A percentile compares a stretch with the other conserved stretches of the same genome.
Evolutionary conservation across 306 rosid species (phyloP).

Genomic region (Acmispon strigosus): DNA sequence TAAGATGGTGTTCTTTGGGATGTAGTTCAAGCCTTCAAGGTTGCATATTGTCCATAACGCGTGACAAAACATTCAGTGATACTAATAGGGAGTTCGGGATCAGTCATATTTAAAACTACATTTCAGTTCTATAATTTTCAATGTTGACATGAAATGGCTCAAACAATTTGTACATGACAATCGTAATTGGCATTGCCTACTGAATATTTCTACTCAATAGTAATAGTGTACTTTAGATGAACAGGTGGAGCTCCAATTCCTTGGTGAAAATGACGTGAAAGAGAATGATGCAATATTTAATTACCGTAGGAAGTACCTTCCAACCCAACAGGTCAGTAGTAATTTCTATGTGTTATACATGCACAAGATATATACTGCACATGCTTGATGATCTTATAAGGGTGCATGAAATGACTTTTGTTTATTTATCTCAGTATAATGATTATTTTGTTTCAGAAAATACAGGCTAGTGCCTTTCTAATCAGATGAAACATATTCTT

Average conservation of each 20-base stretch:
- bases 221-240: slow-evolving; percentile 22
- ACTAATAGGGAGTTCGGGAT: neutral
- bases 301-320: slow-evolving; percentile 92
- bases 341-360: neutral
- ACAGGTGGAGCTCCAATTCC: slow-evolving; percentile 83
- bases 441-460: neutral
- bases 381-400: neutral
- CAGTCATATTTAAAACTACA: neutral
- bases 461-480: slow-evolving; percentile 14
- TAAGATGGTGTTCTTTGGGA: neutral
- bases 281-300: slow-evolving; percentile 97
- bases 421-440: neutral
- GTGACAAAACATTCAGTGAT: neutral
- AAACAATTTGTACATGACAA: neutral
- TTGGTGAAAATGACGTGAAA: slow-evolving; percentile 47
- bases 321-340: slow-evolving; percentile 81
- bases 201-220: slow-evolving; percentile 6
- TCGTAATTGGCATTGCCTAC: neutral
- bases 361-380: neutral
- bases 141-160: neutral
- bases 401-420: neutral
- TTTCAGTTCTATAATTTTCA: neutral
- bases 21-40: neutral
- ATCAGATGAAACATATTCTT: slow-evolving; percentile 14
- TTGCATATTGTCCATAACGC: neutral